Conservation (phyloP, 73 alveolate species). For the Paramecium bursaria region DNA sequence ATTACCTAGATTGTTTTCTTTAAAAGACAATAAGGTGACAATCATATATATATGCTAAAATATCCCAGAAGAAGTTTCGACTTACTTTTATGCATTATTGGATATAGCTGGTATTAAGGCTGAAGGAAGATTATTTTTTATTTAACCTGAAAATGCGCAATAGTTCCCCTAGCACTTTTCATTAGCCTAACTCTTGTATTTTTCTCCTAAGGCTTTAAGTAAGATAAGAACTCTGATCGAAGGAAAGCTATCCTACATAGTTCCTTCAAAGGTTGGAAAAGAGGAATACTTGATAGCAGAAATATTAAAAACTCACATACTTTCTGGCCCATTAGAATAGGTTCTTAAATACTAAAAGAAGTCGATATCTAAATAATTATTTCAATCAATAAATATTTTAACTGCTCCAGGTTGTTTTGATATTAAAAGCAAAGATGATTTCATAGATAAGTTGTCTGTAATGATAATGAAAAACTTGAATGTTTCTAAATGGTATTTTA, state of each 20-base stretch:
- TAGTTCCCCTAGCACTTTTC: slow-evolving; percentile 54
- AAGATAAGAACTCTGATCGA: background rate
- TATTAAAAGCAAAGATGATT: slow-evolving; percentile 42
- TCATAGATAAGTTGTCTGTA: slow-evolving; percentile 40
- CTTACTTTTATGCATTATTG: slow-evolving; percentile 31
- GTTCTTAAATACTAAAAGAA: background rate
- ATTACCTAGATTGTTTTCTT: slow-evolving; percentile 38
- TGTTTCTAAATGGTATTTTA: slow-evolving; percentile 44
- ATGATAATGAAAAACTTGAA: slow-evolving; percentile 31
- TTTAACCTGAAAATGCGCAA: slow-evolving; percentile 21
- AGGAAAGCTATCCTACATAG: background rate
- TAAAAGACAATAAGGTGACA: slow-evolving; percentile 26
- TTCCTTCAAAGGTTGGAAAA: slow-evolving; percentile 39
- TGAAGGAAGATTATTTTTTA: slow-evolving; percentile 56
- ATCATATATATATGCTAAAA: background rate
- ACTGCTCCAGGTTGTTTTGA: slow-evolving; percentile 48
- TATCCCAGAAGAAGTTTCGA: slow-evolving; percentile 28
- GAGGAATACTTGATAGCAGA: slow-evolving; percentile 38
- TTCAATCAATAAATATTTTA: background rate
- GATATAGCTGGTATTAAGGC: slow-evolving; percentile 19
- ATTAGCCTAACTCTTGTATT: slow-evolving; percentile 9
- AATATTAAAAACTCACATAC: slow-evolving; percentile 23
- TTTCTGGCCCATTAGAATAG: slow-evolving; percentile 46
- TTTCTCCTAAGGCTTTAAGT: slow-evolving; percentile 28
- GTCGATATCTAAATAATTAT: background rate